Evolutionary conservation across 768 basidiomycete genomes (phyloP).

Genomic region (Rhodotorula diobovata): DNA sequence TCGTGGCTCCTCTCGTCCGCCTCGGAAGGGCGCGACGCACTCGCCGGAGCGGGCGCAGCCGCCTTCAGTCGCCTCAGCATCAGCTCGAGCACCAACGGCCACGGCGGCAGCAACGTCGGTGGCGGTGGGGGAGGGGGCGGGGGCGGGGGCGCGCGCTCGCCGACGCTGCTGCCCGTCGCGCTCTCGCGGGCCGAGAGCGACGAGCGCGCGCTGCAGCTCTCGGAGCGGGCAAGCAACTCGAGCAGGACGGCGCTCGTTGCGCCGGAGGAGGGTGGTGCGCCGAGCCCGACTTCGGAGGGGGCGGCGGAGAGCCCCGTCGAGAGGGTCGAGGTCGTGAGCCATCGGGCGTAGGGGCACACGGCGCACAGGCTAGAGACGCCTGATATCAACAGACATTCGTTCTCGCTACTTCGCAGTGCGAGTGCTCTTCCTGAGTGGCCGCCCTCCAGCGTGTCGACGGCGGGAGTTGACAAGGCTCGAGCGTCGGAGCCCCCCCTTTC

Average conservation of each 20-base stretch:
- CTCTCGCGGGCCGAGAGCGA: not conserved
- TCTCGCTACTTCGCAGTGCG: too few species aligned
- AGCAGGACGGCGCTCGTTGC: slow-evolving; percentile 3
- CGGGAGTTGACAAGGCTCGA: too few species aligned
- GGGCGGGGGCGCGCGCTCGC: not conserved
- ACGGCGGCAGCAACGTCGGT: too few species aligned
- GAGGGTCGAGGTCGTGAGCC: not conserved
- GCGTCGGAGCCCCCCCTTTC: too few species aligned
- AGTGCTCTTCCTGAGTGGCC: too few species aligned
- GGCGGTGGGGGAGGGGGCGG: too few species aligned
- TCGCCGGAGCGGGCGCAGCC: slow-evolving; percentile 1
- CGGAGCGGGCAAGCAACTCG: not conserved
- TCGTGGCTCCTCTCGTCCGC: slow-evolving; percentile 5
- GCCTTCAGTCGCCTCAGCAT: slow-evolving; percentile 1
- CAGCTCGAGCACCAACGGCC: not conserved
- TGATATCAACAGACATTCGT: too few species aligned
- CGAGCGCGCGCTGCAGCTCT: not conserved
- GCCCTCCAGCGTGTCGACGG: too few species aligned
- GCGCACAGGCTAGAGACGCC: too few species aligned
- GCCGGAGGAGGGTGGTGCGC: not conserved
- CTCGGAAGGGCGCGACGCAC: not conserved
- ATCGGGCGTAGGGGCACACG: not conserved
- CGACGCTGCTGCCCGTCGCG: not conserved
- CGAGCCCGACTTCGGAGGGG: not conserved
- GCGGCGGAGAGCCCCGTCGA: not conserved